Evolutionary conservation across 345 rosid genomes (phyloP).

Genomic region (Lepidium sativum): DNA sequence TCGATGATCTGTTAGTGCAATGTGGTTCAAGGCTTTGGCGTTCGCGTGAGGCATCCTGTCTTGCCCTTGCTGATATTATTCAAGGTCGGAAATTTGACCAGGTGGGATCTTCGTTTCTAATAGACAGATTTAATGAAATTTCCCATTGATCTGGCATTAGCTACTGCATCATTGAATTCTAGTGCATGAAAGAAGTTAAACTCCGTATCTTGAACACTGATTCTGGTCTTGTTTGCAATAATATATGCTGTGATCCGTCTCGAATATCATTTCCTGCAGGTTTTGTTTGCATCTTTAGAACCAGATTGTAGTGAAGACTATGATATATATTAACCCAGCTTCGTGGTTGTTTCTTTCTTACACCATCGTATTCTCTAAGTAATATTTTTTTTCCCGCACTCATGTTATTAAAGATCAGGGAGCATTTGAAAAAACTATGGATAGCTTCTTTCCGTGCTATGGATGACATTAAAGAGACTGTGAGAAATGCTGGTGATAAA

Average conservation of each 20-base stretch:
- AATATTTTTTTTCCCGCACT: background rate
- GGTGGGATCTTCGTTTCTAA: constrained; percentile 37
- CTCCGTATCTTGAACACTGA: background rate
- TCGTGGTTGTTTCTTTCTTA: background rate
- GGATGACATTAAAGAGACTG: constrained; percentile 99
- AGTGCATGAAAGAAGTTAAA: background rate
- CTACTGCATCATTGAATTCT: background rate
- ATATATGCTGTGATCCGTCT: background rate
- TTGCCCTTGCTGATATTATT: constrained; percentile 86
- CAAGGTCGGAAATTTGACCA: constrained; percentile 88
- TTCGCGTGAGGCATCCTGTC: constrained; percentile 93
- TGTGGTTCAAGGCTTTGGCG: constrained; percentile 95
- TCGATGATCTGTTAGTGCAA: constrained; percentile 73
- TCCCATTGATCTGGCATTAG: background rate
- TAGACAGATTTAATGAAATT: background rate
- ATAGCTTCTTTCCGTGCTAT: constrained; percentile 84
- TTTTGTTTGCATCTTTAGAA: background rate
- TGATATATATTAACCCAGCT: background rate
- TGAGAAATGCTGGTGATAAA: constrained; percentile 89
- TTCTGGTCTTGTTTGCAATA: background rate
- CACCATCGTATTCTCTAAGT: background rate
- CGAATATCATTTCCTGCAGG: background rate
- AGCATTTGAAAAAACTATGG: constrained; percentile 77
- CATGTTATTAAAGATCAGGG: constrained; percentile 46
- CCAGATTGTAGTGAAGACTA: background rate